phyloP scores from a whole-genome alignment of 2,329 filamentous ascomycete genomes.

The Tolypocladium cylindrosporum region DNA sequence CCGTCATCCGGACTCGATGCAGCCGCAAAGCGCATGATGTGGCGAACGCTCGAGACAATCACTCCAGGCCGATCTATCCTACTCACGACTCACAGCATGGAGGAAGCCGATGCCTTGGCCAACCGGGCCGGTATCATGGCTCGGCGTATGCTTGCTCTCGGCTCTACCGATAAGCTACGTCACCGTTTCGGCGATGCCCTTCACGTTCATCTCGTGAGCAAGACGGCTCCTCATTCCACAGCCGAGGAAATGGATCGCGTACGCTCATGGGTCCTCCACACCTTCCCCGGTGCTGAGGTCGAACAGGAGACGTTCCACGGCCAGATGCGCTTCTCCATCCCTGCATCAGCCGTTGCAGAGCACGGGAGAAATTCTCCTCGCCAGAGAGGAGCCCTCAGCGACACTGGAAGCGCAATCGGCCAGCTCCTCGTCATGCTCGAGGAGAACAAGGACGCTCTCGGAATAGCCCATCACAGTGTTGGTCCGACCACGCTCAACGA shows the following conservation, averaged over 20 bases:
- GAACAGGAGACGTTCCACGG: conserved; percentile 74
- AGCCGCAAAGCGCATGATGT: conserved; percentile 85
- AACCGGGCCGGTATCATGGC: conserved; percentile 80
- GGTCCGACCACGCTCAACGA: conserved; percentile 82
- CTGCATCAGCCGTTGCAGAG: conserved; percentile 21
- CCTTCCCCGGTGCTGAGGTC: conserved; percentile 55
- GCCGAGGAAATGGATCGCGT: conserved; percentile 58
- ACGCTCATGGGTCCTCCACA: conserved; percentile 51
- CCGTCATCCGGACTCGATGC: conserved; percentile 84
- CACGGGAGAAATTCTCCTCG: conserved; percentile 26
- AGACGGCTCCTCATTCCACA: conserved; percentile 62
- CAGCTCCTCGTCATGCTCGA: conserved; percentile 65
- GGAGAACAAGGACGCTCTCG: conserved; percentile 54
- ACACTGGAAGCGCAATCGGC: conserved; percentile 44
- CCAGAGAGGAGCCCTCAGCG: not conserved
- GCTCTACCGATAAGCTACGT: conserved; percentile 62
- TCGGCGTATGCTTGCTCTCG: conserved; percentile 73
- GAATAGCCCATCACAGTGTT: conserved; percentile 78
- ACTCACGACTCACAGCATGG: conserved; percentile 90
- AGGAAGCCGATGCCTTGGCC: conserved; percentile 85
- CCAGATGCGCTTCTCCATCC: conserved; percentile 73
- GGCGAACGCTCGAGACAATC: conserved; percentile 69
- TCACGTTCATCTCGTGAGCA: conserved; percentile 72
- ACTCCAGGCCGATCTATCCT: conserved; percentile 69
- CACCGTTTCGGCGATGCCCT: conserved; percentile 67